phyloP scores from a whole-genome alignment of 768 basidiomycete genomes.

The Chiua virens region DNA sequence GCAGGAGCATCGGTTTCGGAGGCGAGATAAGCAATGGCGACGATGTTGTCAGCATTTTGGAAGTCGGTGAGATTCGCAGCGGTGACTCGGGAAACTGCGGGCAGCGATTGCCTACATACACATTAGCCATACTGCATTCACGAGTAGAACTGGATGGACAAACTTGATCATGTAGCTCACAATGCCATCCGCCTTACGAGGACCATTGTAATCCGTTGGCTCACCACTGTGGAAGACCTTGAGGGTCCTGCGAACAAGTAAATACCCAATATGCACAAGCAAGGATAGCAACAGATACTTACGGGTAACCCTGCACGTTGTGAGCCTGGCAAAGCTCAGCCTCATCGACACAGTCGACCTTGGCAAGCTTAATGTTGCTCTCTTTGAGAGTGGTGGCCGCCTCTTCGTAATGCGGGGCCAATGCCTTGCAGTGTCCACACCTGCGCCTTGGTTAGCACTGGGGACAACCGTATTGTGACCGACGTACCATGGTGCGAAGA shows the following conservation, averaged over 20 bases:
- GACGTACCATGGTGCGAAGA: conserved; percentile 83
- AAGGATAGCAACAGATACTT: conserved; percentile 31
- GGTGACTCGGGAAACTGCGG: conserved; percentile 86
- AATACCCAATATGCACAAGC: background rate
- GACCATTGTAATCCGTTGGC: conserved; percentile 78
- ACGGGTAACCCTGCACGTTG: conserved; percentile 95
- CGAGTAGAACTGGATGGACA: conserved; percentile 22
- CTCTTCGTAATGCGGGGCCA: conserved; percentile 92
- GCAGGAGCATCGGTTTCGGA: conserved; percentile 70
- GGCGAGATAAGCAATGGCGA: conserved; percentile 81
- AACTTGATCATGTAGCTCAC: conserved; percentile 96
- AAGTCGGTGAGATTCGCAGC: conserved; percentile 79
- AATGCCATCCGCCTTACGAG: conserved; percentile 94
- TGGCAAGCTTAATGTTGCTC: conserved; percentile 86
- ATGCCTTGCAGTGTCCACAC: conserved; percentile 96
- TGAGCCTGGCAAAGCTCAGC: conserved; percentile 87
- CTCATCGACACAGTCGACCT: conserved; percentile 96
- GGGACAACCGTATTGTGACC: background rate
- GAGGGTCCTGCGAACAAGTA: conserved; percentile 51
- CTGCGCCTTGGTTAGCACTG: conserved; percentile 34
- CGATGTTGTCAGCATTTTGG: conserved; percentile 85
- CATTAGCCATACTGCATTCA: conserved; percentile 3
- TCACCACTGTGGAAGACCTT: conserved; percentile 91
- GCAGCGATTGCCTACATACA: conserved; percentile 75
- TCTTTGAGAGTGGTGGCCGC: conserved; percentile 93